Conservation (phyloP, 2,329 filamentous ascomycete genomes). For the Sclerotinia sclerotiorum region DNA sequence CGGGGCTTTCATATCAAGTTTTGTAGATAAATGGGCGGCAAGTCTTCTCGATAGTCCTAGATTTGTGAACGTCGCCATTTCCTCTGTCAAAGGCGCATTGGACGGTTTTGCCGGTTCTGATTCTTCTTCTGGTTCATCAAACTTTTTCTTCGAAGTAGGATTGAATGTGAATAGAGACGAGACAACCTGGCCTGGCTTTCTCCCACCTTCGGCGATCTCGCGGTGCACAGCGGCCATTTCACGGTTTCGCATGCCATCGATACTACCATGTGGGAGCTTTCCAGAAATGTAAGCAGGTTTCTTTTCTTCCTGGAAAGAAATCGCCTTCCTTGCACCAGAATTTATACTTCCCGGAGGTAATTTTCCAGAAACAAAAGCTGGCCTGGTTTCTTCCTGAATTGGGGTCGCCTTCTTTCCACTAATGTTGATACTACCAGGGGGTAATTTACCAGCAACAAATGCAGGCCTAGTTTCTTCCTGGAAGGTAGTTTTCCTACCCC, state of each 20-base stretch:
- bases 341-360: slow-evolving; percentile 42
- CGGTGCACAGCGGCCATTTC: slow-evolving; percentile 22
- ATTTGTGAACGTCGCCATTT: slow-evolving; percentile 81
- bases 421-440: slow-evolving; percentile 40
- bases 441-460: slow-evolving; percentile 41
- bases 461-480: slow-evolving; percentile 26
- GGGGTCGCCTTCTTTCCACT: slow-evolving; percentile 29
- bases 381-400: slow-evolving; percentile 28
- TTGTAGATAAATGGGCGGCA: slow-evolving; percentile 78
- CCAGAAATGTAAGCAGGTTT: slow-evolving; percentile 37
- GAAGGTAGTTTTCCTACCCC: slow-evolving; percentile 23
- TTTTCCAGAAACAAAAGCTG: slow-evolving; percentile 40
- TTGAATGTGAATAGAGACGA: slow-evolving; percentile 94
- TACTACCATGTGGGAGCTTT: slow-evolving; percentile 35
- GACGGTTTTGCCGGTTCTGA: slow-evolving; percentile 68
- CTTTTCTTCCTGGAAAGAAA: slow-evolving; percentile 30
- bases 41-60: slow-evolving; percentile 79
- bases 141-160: slow-evolving; percentile 66
- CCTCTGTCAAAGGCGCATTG: slow-evolving; percentile 84
- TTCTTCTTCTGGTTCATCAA: slow-evolving; percentile 48
- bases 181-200: slow-evolving; percentile 63
- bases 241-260: slow-evolving; percentile 36
- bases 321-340: slow-evolving; percentile 32
- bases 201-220: slow-evolving; percentile 39
- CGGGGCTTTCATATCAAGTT: slow-evolving; percentile 84